Conservation (phyloP, 1,284 basidiomycete genomes). For the Cryptococcus sp. region DNA sequence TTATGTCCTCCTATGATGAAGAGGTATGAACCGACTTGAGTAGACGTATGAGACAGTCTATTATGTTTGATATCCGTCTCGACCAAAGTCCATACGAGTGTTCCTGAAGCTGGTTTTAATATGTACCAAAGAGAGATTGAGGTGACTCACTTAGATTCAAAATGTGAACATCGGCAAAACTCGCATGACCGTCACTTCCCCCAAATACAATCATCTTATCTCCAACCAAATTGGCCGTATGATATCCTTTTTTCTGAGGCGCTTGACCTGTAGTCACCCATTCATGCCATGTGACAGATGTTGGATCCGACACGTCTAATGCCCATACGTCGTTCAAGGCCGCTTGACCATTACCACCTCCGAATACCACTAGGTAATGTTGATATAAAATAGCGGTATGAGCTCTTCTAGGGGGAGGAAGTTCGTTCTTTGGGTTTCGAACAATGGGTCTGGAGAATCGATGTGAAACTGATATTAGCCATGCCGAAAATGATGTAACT, state of each 20-base stretch:
- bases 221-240: slow-evolving; percentile 80
- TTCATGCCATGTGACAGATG: slow-evolving; percentile 53
- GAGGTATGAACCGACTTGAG: slow-evolving; percentile 88
- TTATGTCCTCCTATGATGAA: slow-evolving; percentile 88
- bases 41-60: slow-evolving; percentile 78
- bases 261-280: slow-evolving; percentile 41
- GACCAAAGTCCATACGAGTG: slow-evolving; percentile 64
- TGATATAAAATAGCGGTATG: slow-evolving; percentile 76
- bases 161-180: slow-evolving; percentile 80
- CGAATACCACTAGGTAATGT: slow-evolving; percentile 77
- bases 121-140: background rate
- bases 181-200: slow-evolving; percentile 54
- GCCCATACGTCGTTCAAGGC: slow-evolving; percentile 89
- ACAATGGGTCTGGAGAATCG: slow-evolving; percentile 56
- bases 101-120: slow-evolving; percentile 53
- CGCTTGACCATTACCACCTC: slow-evolving; percentile 81
- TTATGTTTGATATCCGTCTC: slow-evolving; percentile 58
- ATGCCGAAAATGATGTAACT: slow-evolving; percentile 3
- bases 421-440: slow-evolving; percentile 32
- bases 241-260: slow-evolving; percentile 71
- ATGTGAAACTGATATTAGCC: slow-evolving; percentile 49
- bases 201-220: slow-evolving; percentile 56
- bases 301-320: slow-evolving; percentile 56
- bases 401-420: slow-evolving; percentile 68
- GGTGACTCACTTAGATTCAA: slow-evolving; percentile 67